Percentiles rank a stretch among this genome's conserved stretches.
These are phyloP conservation scores for Trichoderma sp. DNA, from an alignment of 2,329 filamentous ascomycete species.

Conservation along the genomic window DNA sequence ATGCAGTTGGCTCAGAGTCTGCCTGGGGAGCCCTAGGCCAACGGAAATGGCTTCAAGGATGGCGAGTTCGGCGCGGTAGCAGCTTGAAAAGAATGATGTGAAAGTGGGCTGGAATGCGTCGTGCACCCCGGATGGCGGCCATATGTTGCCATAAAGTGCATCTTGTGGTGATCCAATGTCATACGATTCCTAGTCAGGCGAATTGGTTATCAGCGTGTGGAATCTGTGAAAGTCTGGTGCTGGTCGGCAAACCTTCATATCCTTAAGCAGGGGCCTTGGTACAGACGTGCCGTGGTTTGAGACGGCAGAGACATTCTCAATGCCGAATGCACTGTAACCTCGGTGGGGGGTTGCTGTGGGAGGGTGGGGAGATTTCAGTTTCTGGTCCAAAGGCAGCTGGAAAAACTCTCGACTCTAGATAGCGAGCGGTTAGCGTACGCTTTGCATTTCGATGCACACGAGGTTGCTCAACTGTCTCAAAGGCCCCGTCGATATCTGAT, in stretches of 20 bases:
- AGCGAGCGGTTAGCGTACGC: neutral
- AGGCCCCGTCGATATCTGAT: conserved; percentile 2
- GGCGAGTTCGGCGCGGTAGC: neutral
- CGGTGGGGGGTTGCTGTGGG: conserved; percentile 14
- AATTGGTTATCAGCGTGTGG: neutral
- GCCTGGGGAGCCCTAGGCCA: neutral
- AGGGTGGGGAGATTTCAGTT: conserved; percentile 14
- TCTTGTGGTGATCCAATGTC: conserved; percentile 12
- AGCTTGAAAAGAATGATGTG: neutral
- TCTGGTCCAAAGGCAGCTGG: conserved; percentile 4
- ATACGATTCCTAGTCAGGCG: neutral
- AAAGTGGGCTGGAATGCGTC: conserved; percentile 8
- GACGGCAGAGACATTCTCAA: conserved; percentile 10
- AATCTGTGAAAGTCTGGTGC: neutral
- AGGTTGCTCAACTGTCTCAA: conserved; percentile 4
- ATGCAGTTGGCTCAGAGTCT: conserved; percentile 5
- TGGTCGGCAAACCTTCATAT: conserved; percentile 9
- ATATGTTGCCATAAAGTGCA: conserved; percentile 9
- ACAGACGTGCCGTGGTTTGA: conserved; percentile 1
- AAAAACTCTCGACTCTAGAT: conserved; percentile 11
- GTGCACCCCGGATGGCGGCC: conserved; percentile 5
- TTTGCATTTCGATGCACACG: neutral
- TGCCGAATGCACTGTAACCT: conserved; percentile 14
- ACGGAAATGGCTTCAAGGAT: conserved; percentile 15
- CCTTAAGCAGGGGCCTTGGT: conserved; percentile 5